Evolutionary conservation across 1,139 yeast species (phyloP).

Genomic region (Magnusiomyces ingens): DNA sequence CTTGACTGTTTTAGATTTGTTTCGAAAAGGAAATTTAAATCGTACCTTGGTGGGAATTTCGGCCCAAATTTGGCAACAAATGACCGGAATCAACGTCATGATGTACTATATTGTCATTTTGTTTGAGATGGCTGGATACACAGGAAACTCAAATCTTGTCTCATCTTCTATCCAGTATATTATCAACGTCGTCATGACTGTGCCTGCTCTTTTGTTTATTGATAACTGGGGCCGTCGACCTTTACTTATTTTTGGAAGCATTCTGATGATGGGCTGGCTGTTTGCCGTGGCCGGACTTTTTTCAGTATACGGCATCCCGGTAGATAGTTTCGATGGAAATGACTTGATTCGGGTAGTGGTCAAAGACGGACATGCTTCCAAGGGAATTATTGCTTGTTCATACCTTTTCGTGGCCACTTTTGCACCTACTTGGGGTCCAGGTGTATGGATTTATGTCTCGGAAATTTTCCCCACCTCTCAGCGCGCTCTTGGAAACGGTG

Average conservation of each 20-base stretch:
- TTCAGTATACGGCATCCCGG: slow-evolving; percentile 39
- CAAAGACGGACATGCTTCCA: slow-evolving; percentile 35
- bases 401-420: slow-evolving; percentile 61
- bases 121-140: slow-evolving; percentile 36
- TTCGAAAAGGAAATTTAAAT: slow-evolving; percentile 41
- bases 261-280: slow-evolving; percentile 41
- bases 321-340: slow-evolving; percentile 33
- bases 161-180: slow-evolving; percentile 58
- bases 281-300: slow-evolving; percentile 41
- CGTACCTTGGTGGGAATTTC: slow-evolving; percentile 50
- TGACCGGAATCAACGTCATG: slow-evolving; percentile 66
- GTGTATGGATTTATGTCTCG: slow-evolving; percentile 52
- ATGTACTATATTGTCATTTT: slow-evolving; percentile 39
- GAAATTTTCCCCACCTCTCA: slow-evolving; percentile 54
- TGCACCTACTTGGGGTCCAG: slow-evolving; percentile 64
- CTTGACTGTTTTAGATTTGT: slow-evolving; percentile 40
- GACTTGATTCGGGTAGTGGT: slow-evolving; percentile 45
- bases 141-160: slow-evolving; percentile 35
- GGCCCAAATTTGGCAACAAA: slow-evolving; percentile 67
- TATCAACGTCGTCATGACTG: slow-evolving; percentile 35
- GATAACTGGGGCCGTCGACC: slow-evolving; percentile 53
- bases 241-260: slow-evolving; percentile 35
- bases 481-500: slow-evolving; percentile 48
- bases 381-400: slow-evolving; percentile 51
- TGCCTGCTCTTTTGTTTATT: slow-evolving; percentile 42